Evolutionary conservation across 2,329 filamentous ascomycete species (phyloP).

Genomic region (Rhytidhysteron rufulum): DNA sequence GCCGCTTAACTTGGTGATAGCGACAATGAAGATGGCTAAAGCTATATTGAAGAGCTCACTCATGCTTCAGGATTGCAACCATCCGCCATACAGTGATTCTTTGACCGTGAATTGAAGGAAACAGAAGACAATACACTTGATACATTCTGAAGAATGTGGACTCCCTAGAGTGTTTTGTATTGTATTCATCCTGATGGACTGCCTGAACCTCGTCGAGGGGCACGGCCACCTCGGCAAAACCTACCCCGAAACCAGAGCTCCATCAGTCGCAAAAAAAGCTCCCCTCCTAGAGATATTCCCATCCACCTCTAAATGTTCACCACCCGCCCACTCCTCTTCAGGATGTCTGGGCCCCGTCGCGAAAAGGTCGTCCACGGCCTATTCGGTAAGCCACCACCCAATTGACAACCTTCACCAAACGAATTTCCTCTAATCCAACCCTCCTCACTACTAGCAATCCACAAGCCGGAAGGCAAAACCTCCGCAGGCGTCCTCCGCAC

Average conservation of each 20-base stretch:
- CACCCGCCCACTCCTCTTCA: constrained; percentile 9
- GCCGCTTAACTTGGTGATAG: not conserved
- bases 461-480: constrained; percentile 83
- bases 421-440: constrained; percentile 17
- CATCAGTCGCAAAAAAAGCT: not conserved
- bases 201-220: no score
- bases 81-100: not conserved
- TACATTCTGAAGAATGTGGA: no score
- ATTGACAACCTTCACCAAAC: constrained; percentile 14
- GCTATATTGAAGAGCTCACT: not conserved
- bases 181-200: no score
- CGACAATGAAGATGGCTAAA: constrained; percentile 1
- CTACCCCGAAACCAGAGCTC: not conserved
- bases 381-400: constrained; percentile 47
- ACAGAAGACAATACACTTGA: no score
- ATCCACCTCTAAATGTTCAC: not conserved
- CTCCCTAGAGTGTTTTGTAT: no score
- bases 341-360: no score
- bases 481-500: constrained; percentile 90
- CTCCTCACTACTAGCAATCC: no score
- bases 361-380: constrained; percentile 58
- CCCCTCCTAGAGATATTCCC: no score
- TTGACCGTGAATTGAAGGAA: no score
- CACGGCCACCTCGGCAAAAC: not conserved
- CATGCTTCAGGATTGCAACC: not conserved